These are phyloP conservation scores for Prunus davidiana DNA, from an alignment of 306 rosid species.

Conservation along the genomic window DNA sequence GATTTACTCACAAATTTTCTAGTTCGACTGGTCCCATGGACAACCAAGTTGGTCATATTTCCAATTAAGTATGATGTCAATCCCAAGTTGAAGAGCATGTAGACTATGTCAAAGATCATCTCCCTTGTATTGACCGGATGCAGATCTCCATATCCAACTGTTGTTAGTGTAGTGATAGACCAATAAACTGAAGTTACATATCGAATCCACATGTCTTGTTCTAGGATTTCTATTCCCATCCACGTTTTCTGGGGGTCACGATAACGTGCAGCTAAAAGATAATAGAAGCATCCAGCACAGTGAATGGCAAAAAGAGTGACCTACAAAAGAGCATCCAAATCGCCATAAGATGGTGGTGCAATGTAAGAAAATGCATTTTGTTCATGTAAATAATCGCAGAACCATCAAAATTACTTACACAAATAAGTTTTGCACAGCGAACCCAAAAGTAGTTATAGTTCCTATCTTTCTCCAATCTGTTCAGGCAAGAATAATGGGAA, in stretches of 20 bases:
- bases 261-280: slow-evolving; percentile 74
- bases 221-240: slow-evolving; percentile 56
- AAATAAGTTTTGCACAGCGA: slow-evolving; percentile 83
- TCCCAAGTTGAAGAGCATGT: slow-evolving; percentile 86
- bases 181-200: slow-evolving; percentile 80
- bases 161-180: slow-evolving; percentile 89
- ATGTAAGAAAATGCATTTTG: neutral
- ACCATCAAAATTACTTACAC: slow-evolving; percentile 47
- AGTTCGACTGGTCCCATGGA: slow-evolving; percentile 88
- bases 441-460: slow-evolving; percentile 84
- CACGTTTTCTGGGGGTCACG: slow-evolving; percentile 65
- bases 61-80: slow-evolving; percentile 94
- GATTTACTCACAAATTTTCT: slow-evolving; percentile 72
- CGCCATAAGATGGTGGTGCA: slow-evolving; percentile 18
- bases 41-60: slow-evolving; percentile 95
- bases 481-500: slow-evolving; percentile 5
- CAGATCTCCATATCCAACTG: slow-evolving; percentile 91
- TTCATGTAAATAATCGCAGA: neutral
- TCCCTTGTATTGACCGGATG: slow-evolving; percentile 87
- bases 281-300: slow-evolving; percentile 85
- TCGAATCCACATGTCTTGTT: slow-evolving; percentile 57
- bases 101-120: slow-evolving; percentile 82
- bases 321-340: slow-evolving; percentile 35
- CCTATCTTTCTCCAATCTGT: slow-evolving; percentile 88
- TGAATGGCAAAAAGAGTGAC: slow-evolving; percentile 90